A percentile compares a stretch with the other conserved stretches of the same genome.
These are phyloP conservation scores for Caryopteris hybrid DNA, from an alignment of 305 asterid genomes.

Conservation along the genomic window DNA sequence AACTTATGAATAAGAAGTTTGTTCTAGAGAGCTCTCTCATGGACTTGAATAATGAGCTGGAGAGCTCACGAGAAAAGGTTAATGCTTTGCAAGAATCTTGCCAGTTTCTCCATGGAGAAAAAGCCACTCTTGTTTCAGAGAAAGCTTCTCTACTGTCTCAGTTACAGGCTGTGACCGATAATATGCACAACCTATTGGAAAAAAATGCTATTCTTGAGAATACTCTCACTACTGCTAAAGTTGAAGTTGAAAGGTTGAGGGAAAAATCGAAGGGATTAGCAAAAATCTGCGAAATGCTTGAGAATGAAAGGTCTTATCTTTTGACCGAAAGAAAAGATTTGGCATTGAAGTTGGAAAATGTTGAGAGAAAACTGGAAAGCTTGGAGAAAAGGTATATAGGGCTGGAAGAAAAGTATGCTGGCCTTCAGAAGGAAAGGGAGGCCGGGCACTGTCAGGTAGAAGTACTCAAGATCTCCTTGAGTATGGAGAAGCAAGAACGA, in stretches of 20 bases:
- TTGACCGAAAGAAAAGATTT: slow-evolving; percentile 55
- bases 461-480: slow-evolving; percentile 49
- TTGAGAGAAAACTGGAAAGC: slow-evolving; percentile 51
- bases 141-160: slow-evolving; percentile 76
- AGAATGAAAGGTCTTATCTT: slow-evolving; percentile 66
- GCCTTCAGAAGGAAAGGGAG: slow-evolving; percentile 68
- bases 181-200: slow-evolving; percentile 67
- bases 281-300: slow-evolving; percentile 74
- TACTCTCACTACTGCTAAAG: slow-evolving; percentile 60
- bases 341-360: slow-evolving; percentile 55
- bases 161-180: slow-evolving; percentile 64
- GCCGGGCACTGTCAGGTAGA: slow-evolving; percentile 49
- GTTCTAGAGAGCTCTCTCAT: slow-evolving; percentile 49
- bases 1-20: slow-evolving; percentile 37
- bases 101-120: slow-evolving; percentile 57
- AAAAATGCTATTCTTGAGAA: slow-evolving; percentile 76
- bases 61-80: slow-evolving; percentile 42
- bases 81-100: slow-evolving; percentile 54
- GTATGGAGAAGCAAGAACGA: slow-evolving; percentile 74
- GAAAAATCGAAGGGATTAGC: slow-evolving; percentile 84
- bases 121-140: slow-evolving; percentile 55
- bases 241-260: slow-evolving; percentile 89
- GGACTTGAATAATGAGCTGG: slow-evolving; percentile 49
- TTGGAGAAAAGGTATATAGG: slow-evolving; percentile 60
- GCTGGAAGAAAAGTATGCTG: slow-evolving; percentile 61